Evolutionary conservation across 1,284 basidiomycete genomes (phyloP).

Genomic region (Neonothopanus nambi): DNA sequence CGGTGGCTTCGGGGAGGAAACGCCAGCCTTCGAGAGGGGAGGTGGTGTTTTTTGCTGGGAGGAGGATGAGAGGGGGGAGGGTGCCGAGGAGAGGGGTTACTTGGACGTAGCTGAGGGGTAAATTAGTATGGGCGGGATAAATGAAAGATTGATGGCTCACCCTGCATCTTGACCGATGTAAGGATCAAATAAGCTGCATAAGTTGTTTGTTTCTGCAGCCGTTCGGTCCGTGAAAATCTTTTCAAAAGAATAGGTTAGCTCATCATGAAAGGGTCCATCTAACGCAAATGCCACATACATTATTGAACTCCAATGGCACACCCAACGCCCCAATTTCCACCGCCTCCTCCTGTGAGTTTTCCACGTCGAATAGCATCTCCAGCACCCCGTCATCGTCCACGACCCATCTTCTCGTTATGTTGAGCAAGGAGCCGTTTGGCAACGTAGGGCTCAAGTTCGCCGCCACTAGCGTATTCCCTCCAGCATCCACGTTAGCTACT

Average conservation of each 20-base stretch:
- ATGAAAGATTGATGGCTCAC: conserved; percentile 33
- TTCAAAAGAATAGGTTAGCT: background rate
- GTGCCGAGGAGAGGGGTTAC: conserved; percentile 59
- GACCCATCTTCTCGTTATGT: conserved; percentile 56
- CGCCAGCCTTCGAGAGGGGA: conserved; percentile 62
- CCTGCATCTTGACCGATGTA: conserved; percentile 61
- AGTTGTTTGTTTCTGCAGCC: conserved; percentile 50
- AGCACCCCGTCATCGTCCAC: conserved; percentile 40
- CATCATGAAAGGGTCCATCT: background rate
- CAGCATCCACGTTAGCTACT: conserved; percentile 39
- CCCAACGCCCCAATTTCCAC: conserved; percentile 59
- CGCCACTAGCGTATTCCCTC: conserved; percentile 47
- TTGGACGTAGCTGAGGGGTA: conserved; percentile 29
- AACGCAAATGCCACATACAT: conserved; percentile 32
- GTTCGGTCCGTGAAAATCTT: conserved; percentile 59
- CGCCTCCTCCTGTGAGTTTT: conserved; percentile 44
- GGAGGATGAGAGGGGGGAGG: conserved; percentile 51
- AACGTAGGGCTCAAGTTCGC: conserved; percentile 52
- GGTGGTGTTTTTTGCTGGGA: conserved; percentile 38
- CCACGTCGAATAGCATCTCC: conserved; percentile 52
- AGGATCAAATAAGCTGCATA: conserved; percentile 59
- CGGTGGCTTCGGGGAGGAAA: conserved; percentile 52
- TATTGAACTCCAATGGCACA: conserved; percentile 58
- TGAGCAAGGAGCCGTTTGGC: conserved; percentile 44
- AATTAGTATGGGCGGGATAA: conserved; percentile 22